Evolutionary conservation across 1,139 yeast species (phyloP).

Genomic region (Wickerhamomyces sp.): DNA sequence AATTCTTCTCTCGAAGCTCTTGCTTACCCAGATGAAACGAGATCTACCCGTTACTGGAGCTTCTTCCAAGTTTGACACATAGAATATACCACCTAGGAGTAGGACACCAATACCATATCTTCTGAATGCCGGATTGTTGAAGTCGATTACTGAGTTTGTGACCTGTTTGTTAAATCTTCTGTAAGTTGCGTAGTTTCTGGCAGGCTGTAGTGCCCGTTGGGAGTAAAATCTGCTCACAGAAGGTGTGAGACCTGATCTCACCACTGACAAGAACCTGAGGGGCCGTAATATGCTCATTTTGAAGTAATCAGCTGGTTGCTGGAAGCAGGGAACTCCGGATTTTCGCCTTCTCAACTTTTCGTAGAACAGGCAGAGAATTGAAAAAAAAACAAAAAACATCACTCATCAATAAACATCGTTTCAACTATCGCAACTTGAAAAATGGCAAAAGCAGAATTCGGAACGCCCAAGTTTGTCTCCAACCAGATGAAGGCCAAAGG

Average conservation of each 20-base stretch:
- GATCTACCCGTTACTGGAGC: conserved; percentile 80
- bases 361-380: background rate
- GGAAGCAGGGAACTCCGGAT: background rate
- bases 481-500: conserved; percentile 81
- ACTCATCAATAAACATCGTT: background rate
- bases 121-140: conserved; percentile 23
- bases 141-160: conserved; percentile 13
- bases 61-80: conserved; percentile 60
- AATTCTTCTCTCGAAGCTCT: conserved; percentile 56
- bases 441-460: conserved; percentile 64
- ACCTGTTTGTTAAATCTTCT: conserved; percentile 25
- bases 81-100: conserved; percentile 41
- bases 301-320: conserved; percentile 3
- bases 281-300: no score
- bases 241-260: no score
- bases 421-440: background rate
- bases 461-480: conserved; percentile 77
- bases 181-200: conserved; percentile 21
- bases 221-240: no score
- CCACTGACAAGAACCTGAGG: no score
- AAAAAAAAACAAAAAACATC: background rate
- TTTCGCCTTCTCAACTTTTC: no score
- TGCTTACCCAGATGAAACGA: conserved; percentile 71
- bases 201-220: no score
- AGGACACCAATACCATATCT: conserved; percentile 23